Conservation (phyloP, 2,329 filamentous ascomycete species). For the Myotisia sp. region DNA sequence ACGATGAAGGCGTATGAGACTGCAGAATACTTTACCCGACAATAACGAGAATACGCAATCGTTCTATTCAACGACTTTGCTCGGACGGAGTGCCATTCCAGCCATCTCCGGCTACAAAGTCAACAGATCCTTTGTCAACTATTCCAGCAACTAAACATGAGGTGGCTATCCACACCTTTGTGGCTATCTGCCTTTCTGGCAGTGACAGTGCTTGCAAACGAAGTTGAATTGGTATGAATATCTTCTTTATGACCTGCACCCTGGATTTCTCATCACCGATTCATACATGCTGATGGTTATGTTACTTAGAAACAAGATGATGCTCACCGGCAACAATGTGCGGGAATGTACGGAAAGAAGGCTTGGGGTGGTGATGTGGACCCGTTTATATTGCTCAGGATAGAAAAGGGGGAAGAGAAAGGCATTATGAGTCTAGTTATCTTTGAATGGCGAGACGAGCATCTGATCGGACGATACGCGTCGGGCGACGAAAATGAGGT, state of each 20-base stretch:
- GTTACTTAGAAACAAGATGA: slow-evolving; percentile 57
- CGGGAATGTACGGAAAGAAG: slow-evolving; percentile 85
- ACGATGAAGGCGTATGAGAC: no score
- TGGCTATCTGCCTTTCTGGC: slow-evolving; percentile 26
- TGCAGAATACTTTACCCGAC: no score
- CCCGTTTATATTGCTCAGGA: slow-evolving; percentile 77
- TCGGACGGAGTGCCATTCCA: no score
- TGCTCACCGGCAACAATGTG: slow-evolving; percentile 67
- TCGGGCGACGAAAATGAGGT: slow-evolving; percentile 42
- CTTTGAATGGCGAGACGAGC: slow-evolving; percentile 84
- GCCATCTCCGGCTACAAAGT: no score
- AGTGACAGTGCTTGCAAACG: slow-evolving; percentile 29
- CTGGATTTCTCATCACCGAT: neutral
- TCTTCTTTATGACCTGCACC: no score
- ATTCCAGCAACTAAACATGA: no score
- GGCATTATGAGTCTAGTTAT: slow-evolving; percentile 67
- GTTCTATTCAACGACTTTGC: no score
- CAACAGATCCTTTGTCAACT: no score
- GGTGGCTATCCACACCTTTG: slow-evolving; percentile 26
- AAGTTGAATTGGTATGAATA: slow-evolving; percentile 30
- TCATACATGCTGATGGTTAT: neutral
- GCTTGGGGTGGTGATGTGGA: slow-evolving; percentile 79
- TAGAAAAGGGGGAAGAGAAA: slow-evolving; percentile 46
- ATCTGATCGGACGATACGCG: slow-evolving; percentile 57
- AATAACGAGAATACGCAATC: no score